Evolutionary conservation across 768 basidiomycete species (phyloP).

Genomic region (Pulveroboletus sp.): DNA sequence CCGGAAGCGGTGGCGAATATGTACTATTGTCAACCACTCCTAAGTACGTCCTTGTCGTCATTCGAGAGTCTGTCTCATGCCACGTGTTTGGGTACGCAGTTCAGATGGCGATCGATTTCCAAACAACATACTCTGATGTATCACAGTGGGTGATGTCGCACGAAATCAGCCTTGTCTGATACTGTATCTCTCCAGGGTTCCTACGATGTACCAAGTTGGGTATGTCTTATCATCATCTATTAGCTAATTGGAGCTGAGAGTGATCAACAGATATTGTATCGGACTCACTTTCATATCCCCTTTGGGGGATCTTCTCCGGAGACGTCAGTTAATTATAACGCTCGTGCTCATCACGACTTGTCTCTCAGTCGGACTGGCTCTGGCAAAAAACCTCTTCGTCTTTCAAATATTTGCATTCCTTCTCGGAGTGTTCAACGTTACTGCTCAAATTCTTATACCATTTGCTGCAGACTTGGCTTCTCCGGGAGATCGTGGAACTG

Average conservation of each 20-base stretch:
- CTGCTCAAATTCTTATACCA: conserved; percentile 38
- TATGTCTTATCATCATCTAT: conserved; percentile 21
- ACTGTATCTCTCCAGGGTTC: conserved; percentile 38
- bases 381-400: conserved; percentile 31
- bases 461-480: conserved; percentile 45
- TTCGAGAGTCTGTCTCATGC: background rate
- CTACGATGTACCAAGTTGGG: conserved; percentile 68
- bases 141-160: conserved; percentile 21
- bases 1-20: conserved; percentile 53
- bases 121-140: conserved; percentile 28
- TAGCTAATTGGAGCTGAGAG: background rate
- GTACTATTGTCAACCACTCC: conserved; percentile 78
- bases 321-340: conserved; percentile 40
- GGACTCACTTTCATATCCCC: conserved; percentile 44
- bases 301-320: conserved; percentile 42
- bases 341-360: conserved; percentile 32
- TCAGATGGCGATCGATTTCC: conserved; percentile 37
- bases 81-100: conserved; percentile 7
- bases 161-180: conserved; percentile 4
- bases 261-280: conserved; percentile 5
- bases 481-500: conserved; percentile 11
- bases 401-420: conserved; percentile 38
- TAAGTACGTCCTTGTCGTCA: conserved; percentile 44
- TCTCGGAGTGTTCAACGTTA: conserved; percentile 38
- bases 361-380: conserved; percentile 38